These are phyloP conservation scores for Aspergillus coremiiformis DNA, from an alignment of 495 filamentous ascomycete genomes.

Conservation along the genomic window DNA sequence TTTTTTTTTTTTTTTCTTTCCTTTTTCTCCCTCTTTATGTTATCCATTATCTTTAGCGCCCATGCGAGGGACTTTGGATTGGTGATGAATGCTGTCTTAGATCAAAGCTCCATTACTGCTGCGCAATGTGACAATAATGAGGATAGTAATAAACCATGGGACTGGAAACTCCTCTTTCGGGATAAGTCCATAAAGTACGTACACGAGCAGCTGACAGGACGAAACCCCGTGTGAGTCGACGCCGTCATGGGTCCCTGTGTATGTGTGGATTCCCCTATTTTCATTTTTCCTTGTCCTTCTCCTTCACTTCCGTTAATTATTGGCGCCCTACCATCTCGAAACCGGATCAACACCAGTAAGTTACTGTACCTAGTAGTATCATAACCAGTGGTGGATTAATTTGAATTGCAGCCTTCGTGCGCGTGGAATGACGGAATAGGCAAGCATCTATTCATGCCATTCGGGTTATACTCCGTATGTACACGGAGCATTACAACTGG, in stretches of 20 bases:
- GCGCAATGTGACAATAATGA: constrained; percentile 24
- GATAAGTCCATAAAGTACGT: not conserved
- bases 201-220: constrained; percentile 13
- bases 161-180: constrained; percentile 3
- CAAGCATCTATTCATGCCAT: constrained; percentile 12
- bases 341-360: constrained; percentile 2
- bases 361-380: constrained; percentile 8
- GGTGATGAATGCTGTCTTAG: constrained; percentile 18
- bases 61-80: constrained; percentile 18
- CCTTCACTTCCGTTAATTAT: not conserved
- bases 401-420: constrained; percentile 5
- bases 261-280: not conserved
- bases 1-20: not conserved
- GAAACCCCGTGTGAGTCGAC: constrained; percentile 2
- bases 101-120: constrained; percentile 11
- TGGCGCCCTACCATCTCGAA: constrained; percentile 4
- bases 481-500: constrained; percentile 11
- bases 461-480: constrained; percentile 19
- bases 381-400: constrained; percentile 3
- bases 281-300: not conserved
- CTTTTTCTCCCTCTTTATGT: not conserved
- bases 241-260: constrained; percentile 8
- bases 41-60: constrained; percentile 5
- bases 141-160: constrained; percentile 11
- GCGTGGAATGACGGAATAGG: constrained; percentile 6